Base-by-base conservation (phyloP, 495 filamentous ascomycete species). In the Lentithecium fluviatile region DNA sequence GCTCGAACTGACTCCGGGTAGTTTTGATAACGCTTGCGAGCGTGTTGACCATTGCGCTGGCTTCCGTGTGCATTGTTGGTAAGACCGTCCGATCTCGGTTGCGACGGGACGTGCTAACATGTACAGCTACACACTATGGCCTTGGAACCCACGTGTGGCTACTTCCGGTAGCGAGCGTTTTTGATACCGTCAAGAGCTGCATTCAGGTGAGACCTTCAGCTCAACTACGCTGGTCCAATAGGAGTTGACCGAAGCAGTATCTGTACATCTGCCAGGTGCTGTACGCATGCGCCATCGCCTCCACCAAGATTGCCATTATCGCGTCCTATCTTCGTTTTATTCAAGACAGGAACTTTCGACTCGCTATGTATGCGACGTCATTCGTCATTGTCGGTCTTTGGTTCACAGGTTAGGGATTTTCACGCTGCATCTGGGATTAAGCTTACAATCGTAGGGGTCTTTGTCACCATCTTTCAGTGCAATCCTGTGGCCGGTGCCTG, bases 381-480 rank as follows among this genome's bases (percentile, higher is more conserved):
- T 37, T 55, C 2, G 49, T 67, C n/a, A 55, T 63, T 37, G 26
- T 49, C 19, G 46, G 58, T 5, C 58, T 67, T n/a, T 63, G 64
- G 64, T 19, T 47, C n/a, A 56, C 50, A 19, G 54, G 60, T 62
- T 23, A n/a, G 26, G 45, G 2, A 6, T 20, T 13, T 20, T 6
- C 13, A 1, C 32, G 15, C 11, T 12, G 15, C 45, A 12, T n/a
- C 1, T 3, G 6, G n/a, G 10, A 15, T 20, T 2, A 15, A 13
- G 20, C 32, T 58, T 11, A 58, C 13, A 17, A 19, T 10, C 34
- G 15, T 11, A 61, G 61, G 61, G 8, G 42, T 67, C 8, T 62
- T 67, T 25, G 64, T 59, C 5, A 59, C 59, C 6, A 59, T 67
- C 23, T 67, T 67, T 37, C 64, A 67, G 40, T 67, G 64, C 48